Base-by-base conservation (phyloP, 805 yeast genomes). In the Ogataea ganodermae region DNA sequence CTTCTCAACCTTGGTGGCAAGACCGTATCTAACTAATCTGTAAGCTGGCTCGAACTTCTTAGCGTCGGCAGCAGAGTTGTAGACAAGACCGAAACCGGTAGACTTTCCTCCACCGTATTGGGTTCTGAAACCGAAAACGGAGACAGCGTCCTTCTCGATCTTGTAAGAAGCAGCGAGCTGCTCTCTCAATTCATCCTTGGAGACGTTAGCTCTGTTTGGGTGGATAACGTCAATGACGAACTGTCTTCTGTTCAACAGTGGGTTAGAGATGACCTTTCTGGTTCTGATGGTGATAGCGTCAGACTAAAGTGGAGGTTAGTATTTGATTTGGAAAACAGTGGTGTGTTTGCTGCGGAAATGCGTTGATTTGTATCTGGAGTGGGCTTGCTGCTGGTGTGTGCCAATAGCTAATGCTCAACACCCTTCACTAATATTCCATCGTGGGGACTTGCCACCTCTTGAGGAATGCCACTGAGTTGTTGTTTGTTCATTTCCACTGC, bases 261-360 rank as follows among this genome's bases (percentile, higher is more conserved):
- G 97, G 96, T 94, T 94, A 79, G 96, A 79, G 79, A 92, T 88
- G 81, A 92, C 97, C 83, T 86, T 92, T 86, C 98, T 87, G 76
- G 98, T 92, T 86, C 98, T 92, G 83, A 94, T 88, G 72, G 99
- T 94, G 80, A 94, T 91, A 75, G 98, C 91, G 95, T 94, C 99
- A 86, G 96, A 87, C 96, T 87, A 67, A 12, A 33, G 46, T 61
- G 24, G 21, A 21, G 35, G 48, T 43, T 45, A 39, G 49, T 42
- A 41, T 20, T n/a, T 4, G 6, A n/a, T 17, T 17, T 22, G 4
- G 20, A 36, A 9, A 23, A 28, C 4, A 13, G 28, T 12, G 16
- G 6, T n/a, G 5, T 30, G 9, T 7, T 17, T 21, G 40, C 30
- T 36, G 27, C 12, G 27, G 40, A 30, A 30, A 30, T 30, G 16